Evolutionary conservation across 2,329 filamentous ascomycete genomes (phyloP).

Genomic region (Diaporthe ilicicola): DNA sequence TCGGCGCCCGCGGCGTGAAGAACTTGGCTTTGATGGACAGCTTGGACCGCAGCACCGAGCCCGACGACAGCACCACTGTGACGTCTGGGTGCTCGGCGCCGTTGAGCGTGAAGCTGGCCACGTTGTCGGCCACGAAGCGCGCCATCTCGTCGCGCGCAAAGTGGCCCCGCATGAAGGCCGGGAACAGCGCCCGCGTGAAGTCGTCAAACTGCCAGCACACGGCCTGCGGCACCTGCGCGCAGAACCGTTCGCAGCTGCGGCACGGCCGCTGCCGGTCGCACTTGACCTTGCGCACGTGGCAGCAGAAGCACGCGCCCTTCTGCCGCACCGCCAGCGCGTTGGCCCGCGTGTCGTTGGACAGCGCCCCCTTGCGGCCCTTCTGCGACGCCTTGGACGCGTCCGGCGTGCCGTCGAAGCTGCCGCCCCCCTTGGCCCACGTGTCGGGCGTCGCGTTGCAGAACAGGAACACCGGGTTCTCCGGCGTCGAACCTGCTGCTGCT

Average conservation of each 20-base stretch:
- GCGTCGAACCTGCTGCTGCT: conserved; percentile 29
- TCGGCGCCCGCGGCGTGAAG: conserved; percentile 57
- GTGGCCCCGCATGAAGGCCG: conserved; percentile 59
- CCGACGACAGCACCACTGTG: conserved; percentile 58
- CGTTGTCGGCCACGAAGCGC: conserved; percentile 58
- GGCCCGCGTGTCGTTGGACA: conserved; percentile 63
- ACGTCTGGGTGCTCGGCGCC: conserved; percentile 50
- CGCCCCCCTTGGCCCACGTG: conserved; percentile 53
- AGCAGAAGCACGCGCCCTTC: conserved; percentile 66
- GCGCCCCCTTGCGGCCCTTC: conserved; percentile 63
- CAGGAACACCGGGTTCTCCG: conserved; percentile 62
- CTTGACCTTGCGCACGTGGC: conserved; percentile 66
- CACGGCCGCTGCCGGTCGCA: conserved; percentile 65
- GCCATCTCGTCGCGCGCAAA: conserved; percentile 59
- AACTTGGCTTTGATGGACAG: conserved; percentile 60
- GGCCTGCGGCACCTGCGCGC: conserved; percentile 58
- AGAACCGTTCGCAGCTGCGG: conserved; percentile 64
- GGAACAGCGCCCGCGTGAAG: conserved; percentile 61
- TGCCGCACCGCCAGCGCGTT: conserved; percentile 63
- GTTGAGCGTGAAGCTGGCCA: conserved; percentile 52
- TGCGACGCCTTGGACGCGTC: conserved; percentile 58
- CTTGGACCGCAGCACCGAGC: conserved; percentile 51
- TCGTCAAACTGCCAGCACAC: conserved; percentile 69
- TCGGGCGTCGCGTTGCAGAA: conserved; percentile 54
- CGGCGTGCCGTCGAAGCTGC: conserved; percentile 62